phyloP scores from a whole-genome alignment of 768 basidiomycete genomes.

The Tephrocybe sp. region DNA sequence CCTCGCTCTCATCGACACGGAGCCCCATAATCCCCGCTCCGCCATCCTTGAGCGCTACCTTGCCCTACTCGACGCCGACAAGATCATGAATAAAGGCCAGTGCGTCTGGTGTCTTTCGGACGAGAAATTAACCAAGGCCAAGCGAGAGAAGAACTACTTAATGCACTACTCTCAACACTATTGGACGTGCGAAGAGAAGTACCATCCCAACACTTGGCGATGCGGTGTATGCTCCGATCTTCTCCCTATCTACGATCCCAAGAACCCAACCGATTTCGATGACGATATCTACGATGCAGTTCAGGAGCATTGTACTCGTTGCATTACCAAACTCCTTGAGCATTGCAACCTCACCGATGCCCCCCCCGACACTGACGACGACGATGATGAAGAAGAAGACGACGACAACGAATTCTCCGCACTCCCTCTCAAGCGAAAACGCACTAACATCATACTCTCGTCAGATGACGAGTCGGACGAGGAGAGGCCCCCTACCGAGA shows the following conservation, averaged over 20 bases:
- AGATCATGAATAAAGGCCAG: neutral
- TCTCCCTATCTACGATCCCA: neutral
- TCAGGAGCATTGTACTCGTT: neutral
- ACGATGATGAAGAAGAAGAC: no score
- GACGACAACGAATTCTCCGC: no score
- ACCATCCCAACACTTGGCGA: neutral
- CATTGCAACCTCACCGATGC: no score
- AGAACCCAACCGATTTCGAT: neutral
- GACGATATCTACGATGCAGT: neutral
- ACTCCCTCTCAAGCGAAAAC: no score
- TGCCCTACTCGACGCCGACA: neutral
- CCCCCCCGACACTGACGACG: no score
- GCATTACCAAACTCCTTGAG: no score
- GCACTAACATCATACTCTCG: no score
- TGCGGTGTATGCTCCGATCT: neutral
- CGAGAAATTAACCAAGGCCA: neutral
- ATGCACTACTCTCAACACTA: neutral
- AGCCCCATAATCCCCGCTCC: neutral
- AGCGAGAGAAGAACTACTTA: neutral
- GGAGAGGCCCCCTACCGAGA: no score
- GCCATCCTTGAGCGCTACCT: neutral
- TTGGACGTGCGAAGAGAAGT: neutral
- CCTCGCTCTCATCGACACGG: neutral
- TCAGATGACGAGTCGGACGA: no score
- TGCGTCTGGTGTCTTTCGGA: neutral